Evolutionary conservation across 2,329 filamentous ascomycete species (phyloP), one percentile per base, ranked within the genome.

Genomic region (Sclerotinia trifoliorum): DNA sequence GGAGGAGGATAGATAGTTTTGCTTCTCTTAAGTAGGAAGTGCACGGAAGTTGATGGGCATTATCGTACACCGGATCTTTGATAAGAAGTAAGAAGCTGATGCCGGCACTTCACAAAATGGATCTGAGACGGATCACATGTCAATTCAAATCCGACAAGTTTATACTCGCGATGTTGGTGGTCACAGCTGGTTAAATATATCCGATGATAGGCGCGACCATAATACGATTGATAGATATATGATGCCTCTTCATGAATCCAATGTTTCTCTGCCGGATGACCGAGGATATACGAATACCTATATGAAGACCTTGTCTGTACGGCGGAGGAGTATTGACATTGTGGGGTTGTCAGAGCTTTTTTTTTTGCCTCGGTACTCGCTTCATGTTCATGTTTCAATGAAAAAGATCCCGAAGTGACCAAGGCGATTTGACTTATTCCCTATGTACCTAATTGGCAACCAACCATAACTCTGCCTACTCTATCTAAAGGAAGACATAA

Each of bases 281-380:
- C 52, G 64, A 66, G 64, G 44, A 60, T 66, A 26, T 49, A 35
- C 42, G 8, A 35, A 35, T 8, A 10, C 32, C 1, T 35, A 35
- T 35, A 35, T 35, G 2, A 21, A 21, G n/a, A n/a, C n/a, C n/a
- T n/a, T n/a, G n/a, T n/a, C n/a, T n/a, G n/a, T n/a, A n/a, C n/a
- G n/a, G n/a, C n/a, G n/a, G n/a, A n/a, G n/a, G n/a, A n/a, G n/a
- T n/a, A n/a, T n/a, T n/a, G n/a, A n/a, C n/a, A 39, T 64, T 52
- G 46, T 64, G 48, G 46, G 61, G 61, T n/a, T 17, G 32, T 42
- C 39, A 42, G 39, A 42, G 48, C 42, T 29, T n/a, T 13, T 54
- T 48, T 48, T 64, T 62, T 51, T 49, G 60, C 60, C 60, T 63
- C 60, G 60, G 60, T 44, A 26, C 48, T 63, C 60, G 60, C 60